These are phyloP conservation scores for Acidiella bohemica DNA, from an alignment of 495 filamentous ascomycete genomes.

Conservation along the genomic window DNA sequence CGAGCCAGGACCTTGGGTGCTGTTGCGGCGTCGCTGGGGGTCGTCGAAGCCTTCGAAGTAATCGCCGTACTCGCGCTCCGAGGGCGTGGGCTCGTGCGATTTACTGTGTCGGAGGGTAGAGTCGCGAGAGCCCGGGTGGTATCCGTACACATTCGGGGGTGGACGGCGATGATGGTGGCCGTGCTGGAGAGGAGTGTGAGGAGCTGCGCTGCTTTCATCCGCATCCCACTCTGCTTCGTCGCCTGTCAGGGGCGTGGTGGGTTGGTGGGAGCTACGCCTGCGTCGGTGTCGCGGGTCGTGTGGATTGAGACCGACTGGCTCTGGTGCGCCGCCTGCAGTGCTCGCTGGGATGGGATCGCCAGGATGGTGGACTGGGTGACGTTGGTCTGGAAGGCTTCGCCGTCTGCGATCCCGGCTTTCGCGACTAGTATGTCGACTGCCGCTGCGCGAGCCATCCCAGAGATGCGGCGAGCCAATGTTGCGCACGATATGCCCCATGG, in stretches of 20 bases:
- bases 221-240: conserved; percentile 10
- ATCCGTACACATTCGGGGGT: neutral
- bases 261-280: conserved; percentile 4
- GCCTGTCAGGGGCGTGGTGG: neutral
- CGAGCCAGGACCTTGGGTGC: conserved; percentile 1
- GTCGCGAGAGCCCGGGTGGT: neutral
- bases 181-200: conserved; percentile 4
- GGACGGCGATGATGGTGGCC: neutral
- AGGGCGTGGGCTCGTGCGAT: conserved; percentile 26
- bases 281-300: conserved; percentile 4
- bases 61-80: conserved; percentile 24
- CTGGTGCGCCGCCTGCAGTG: neutral
- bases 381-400: conserved; percentile 15
- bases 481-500: conserved; percentile 18
- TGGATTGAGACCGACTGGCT: conserved; percentile 2
- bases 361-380: conserved; percentile 10
- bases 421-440: conserved; percentile 10
- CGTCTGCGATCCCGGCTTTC: conserved; percentile 5
- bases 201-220: conserved; percentile 6
- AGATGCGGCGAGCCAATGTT: conserved; percentile 20
- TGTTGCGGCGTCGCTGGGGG: conserved; percentile 2
- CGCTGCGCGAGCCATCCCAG: conserved; percentile 14
- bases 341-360: conserved; percentile 4
- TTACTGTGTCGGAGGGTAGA: conserved; percentile 19
- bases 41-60: conserved; percentile 13